phyloP scores from a whole-genome alignment of 768 basidiomycete genomes.

The Boletus barrowsii region DNA sequence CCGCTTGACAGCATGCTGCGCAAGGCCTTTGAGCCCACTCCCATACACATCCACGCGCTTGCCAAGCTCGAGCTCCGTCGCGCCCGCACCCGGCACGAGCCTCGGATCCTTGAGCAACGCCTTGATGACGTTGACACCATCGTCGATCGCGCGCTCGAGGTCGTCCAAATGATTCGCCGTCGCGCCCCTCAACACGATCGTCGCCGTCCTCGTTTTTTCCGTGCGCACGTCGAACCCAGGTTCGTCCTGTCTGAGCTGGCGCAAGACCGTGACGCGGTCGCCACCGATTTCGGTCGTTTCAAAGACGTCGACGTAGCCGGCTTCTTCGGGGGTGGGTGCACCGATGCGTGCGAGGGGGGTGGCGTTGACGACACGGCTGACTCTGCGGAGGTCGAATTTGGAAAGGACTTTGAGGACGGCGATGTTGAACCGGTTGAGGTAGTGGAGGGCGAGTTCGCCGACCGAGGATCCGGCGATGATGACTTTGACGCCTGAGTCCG shows the following conservation, averaged over 20 bases:
- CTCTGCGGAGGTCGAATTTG: conserved; percentile 93
- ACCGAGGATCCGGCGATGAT: conserved; percentile 91
- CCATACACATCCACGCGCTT: conserved; percentile 83
- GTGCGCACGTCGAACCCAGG: conserved; percentile 52
- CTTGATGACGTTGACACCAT: conserved; percentile 96
- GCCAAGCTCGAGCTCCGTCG: conserved; percentile 91
- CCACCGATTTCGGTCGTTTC: conserved; percentile 97
- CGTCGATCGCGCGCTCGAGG: conserved; percentile 93
- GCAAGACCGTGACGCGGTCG: conserved; percentile 94
- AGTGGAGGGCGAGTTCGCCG: conserved; percentile 95
- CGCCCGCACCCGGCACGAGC: conserved; percentile 91
- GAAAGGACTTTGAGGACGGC: conserved; percentile 96
- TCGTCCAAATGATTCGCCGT: conserved; percentile 94
- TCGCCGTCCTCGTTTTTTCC: conserved; percentile 86
- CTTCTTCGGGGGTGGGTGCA: conserved; percentile 94
- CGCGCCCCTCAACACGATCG: conserved; percentile 92
- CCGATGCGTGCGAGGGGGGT: conserved; percentile 95
- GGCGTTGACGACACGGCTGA: conserved; percentile 94
- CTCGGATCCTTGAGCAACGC: conserved; percentile 85
- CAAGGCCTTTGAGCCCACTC: conserved; percentile 81
- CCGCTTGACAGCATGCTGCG: conserved; percentile 90
- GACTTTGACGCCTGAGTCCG: conserved; percentile 90
- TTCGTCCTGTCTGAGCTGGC: conserved; percentile 73
- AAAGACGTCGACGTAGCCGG: conserved; percentile 89
- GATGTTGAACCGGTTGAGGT: conserved; percentile 90